Base-by-base conservation (phyloP, 75 land plant species). In the Selaginella tamariscina region DNA sequence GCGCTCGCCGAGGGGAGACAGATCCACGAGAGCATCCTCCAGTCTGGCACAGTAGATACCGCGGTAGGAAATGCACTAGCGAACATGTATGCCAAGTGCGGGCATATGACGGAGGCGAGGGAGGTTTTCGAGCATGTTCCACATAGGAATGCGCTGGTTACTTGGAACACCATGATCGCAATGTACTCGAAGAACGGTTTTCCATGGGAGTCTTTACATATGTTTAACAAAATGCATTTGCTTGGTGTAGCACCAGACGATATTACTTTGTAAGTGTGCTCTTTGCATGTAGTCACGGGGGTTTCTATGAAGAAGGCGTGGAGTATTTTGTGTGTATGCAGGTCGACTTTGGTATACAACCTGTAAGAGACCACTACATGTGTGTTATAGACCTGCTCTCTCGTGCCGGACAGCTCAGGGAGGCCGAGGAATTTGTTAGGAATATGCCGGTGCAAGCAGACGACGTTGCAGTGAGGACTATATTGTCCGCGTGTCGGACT, bases 61-160 rank as follows among this genome's bases (percentile, higher is more conserved):
- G 18, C 20, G 11, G 20, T 49, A 11, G 54, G 54, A 20, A 49
- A 11, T 49, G 54, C 54, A 20, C 54, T 49, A 11, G 18, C 20
- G 20, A 49, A 49, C 20, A 49, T 49, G 54, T 49, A 49, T 49
- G 54, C 54, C 54, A 49, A 49, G 54, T 49, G 54, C 20, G 54
- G 54, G 11, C 11, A 49, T 49, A 11, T 49, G 18, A 49, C 11
- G 54, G 54, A 49, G 11, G 54, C 54, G 20, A 49, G 54, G 54
- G 18, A 11, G 20, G 20, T 11, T 11, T 49, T 49, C 20, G 54
- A 49, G 20, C 11, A n/a, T 11, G 11, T 49, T 49, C n/a, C n/a
- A 20, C 54, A 49, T 49, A 11, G 20, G 54, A 11, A 49, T 11
- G 20, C 11, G 11, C 11, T 11, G 54, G 54, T 49, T 49, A 11